These are phyloP conservation scores for Lactarius vividus DNA, from an alignment of 768 basidiomycete genomes.

Conservation along the genomic window DNA sequence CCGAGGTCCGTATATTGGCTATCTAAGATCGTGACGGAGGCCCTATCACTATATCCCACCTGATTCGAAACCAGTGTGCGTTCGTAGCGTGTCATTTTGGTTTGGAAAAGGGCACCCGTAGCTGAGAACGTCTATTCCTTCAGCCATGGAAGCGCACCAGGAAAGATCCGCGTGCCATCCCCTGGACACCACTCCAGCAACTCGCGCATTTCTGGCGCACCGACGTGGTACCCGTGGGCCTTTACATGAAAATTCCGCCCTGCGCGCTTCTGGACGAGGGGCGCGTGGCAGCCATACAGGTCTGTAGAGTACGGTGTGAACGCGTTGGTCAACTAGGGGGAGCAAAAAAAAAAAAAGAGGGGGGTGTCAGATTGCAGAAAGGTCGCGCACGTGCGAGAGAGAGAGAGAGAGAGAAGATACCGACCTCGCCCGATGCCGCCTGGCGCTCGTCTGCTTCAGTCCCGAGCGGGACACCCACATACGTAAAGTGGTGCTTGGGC, in stretches of 20 bases:
- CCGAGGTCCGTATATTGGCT: not conserved
- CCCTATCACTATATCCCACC: not conserved
- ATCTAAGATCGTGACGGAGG: not conserved
- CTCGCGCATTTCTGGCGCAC: conserved; percentile 66
- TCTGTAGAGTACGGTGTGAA: conserved; percentile 75
- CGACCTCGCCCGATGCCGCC: conserved; percentile 74
- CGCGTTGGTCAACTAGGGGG: conserved; percentile 66
- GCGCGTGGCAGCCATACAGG: conserved; percentile 81
- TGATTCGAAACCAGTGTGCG: not conserved
- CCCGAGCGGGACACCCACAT: conserved; percentile 75
- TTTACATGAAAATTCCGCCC: conserved; percentile 65
- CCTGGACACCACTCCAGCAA: conserved; percentile 85
- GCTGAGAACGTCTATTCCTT: not conserved
- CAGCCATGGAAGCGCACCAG: conserved; percentile 60
- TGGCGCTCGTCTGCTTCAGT: conserved; percentile 32
- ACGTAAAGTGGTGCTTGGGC: conserved; percentile 63
- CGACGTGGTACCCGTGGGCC: conserved; percentile 77
- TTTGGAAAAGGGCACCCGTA: not conserved
- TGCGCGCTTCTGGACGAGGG: conserved; percentile 66
- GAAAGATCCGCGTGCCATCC: conserved; percentile 42
- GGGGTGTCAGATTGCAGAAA: conserved; percentile 21
- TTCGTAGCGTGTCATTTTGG: not conserved
- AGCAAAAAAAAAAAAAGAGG: conserved; percentile 19
- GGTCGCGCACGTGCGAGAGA: too few relatives aligned
- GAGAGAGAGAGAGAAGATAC: conserved; percentile 20